Conservation (phyloP, 257 asterid genomes). For the Solanum sparsipilum region DNA sequence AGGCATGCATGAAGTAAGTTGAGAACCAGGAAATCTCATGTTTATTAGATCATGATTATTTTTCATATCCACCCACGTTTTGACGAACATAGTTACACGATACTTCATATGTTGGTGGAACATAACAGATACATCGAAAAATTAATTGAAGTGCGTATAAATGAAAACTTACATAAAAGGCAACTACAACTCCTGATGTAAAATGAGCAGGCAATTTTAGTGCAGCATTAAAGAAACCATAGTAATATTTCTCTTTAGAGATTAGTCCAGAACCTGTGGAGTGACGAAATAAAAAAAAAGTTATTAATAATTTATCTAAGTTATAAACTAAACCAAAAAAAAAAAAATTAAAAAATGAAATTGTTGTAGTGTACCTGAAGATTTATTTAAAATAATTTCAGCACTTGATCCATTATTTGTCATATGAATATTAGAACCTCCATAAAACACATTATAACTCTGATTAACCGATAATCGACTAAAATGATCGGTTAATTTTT, state of each 20-base stretch:
- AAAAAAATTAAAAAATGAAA: neutral
- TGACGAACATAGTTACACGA: no score
- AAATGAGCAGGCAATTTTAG: slow-evolving; percentile 73
- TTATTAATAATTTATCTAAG: neutral
- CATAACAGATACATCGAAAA: no score
- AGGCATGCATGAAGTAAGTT: neutral
- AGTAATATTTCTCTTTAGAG: slow-evolving; percentile 54
- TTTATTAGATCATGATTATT: no score
- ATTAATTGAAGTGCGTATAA: no score
- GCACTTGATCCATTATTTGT: slow-evolving; percentile 44
- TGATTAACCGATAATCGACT: slow-evolving; percentile 27
- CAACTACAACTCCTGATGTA: slow-evolving; percentile 80
- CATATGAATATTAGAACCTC: slow-evolving; percentile 40
- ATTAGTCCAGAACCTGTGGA: slow-evolving; percentile 58
- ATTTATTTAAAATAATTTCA: slow-evolving; percentile 55
- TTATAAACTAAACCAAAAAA: neutral
- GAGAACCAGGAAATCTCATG: no score
- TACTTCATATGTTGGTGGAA: no score
- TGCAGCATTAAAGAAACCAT: slow-evolving; percentile 79
- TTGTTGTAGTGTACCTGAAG: slow-evolving; percentile 35
- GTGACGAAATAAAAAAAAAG: neutral
- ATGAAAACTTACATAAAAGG: slow-evolving; percentile 51
- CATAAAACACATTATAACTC: slow-evolving; percentile 41
- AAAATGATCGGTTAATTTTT: slow-evolving; percentile 36
- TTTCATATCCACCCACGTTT: no score